phyloP scores from a whole-genome alignment of 225 moss, liverwort and hornwort genomes.

The Pleurozium schreberi region DNA sequence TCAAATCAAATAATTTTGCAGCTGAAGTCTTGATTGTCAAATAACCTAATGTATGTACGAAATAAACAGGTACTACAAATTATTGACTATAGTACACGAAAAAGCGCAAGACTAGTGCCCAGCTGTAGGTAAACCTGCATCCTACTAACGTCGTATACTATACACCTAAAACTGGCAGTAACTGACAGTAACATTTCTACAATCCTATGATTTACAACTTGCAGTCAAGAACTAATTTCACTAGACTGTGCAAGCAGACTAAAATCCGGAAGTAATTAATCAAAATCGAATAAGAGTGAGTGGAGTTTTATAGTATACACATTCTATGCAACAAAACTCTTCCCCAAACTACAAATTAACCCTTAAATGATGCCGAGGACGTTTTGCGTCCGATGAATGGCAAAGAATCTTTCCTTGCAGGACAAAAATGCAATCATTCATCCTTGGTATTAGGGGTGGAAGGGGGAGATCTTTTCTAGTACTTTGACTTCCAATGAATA shows the following conservation, averaged over 20 bases:
- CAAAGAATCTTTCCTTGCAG: too few relatives aligned
- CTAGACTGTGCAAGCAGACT: background rate
- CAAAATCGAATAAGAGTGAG: background rate
- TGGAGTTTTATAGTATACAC: too few relatives aligned
- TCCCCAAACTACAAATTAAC: background rate
- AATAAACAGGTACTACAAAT: background rate
- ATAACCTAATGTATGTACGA: background rate
- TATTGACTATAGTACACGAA: background rate
- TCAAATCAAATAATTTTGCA: too few relatives aligned
- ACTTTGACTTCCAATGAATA: too few relatives aligned
- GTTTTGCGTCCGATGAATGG: too few relatives aligned
- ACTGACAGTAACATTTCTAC: too few relatives aligned
- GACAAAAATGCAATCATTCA: too few relatives aligned
- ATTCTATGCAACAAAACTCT: background rate
- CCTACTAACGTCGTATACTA: background rate
- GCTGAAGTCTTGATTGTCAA: background rate
- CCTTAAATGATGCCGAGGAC: too few relatives aligned
- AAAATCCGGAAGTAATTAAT: background rate
- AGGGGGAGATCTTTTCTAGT: too few relatives aligned
- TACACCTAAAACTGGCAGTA: background rate
- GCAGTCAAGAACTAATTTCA: too few relatives aligned
- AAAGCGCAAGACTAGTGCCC: background rate
- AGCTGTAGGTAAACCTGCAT: background rate
- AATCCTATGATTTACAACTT: too few relatives aligned
- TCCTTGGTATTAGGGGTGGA: too few relatives aligned